Base-by-base conservation (phyloP, 2,329 filamentous ascomycete genomes). In the Colletotrichum gigasporum region DNA sequence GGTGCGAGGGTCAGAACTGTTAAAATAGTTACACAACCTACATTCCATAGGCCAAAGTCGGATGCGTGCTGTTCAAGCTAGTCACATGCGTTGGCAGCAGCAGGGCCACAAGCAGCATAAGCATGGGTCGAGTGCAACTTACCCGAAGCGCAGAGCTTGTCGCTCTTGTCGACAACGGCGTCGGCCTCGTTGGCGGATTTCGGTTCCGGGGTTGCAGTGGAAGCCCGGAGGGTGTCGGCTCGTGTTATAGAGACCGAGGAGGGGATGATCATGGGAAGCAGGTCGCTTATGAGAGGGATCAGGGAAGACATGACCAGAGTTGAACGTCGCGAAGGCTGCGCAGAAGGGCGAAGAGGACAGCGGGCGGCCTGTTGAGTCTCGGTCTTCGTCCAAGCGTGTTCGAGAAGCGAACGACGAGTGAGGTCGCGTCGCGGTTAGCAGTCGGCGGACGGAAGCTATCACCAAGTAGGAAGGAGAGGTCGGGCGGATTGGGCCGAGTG, bases 61-160 rank as follows among this genome's bases (percentile, higher is more conserved):
- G 55, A 12, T 53, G 47, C 26, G 28, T 54, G 34, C 28, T 48
- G 20, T 41, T 18, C 20, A 30, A 41, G 55, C 45, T 37, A 18
- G 55, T 24, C 20, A 35, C 35, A 44, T 20, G 18, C 41, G 20
- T 4, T 26, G 35, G n/a, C 35, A 24, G 34, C 24, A 42, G 53
- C 41, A 28, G 45, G 9, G n/a, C n/a, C n/a, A n/a, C n/a, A 47
- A 18, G 28, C 26, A 50, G 34, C 41, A 16, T n/a, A 26, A 55
- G 60, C 57, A 16, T 44, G 54, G 47, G 54, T 22, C 48, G 42
- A 32, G 45, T 52, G 50, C 24, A 53, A 71, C 85, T 79, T 76
- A 86, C 89, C 83, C 45, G 87, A 87, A 28, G 89, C 88, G 72
- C 90, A 91, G 76, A 93, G 84, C 65, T 85, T 85, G 64, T 90